phyloP scores from a whole-genome alignment of 495 filamentous ascomycete genomes.

The Penicillium simplicissimum region DNA sequence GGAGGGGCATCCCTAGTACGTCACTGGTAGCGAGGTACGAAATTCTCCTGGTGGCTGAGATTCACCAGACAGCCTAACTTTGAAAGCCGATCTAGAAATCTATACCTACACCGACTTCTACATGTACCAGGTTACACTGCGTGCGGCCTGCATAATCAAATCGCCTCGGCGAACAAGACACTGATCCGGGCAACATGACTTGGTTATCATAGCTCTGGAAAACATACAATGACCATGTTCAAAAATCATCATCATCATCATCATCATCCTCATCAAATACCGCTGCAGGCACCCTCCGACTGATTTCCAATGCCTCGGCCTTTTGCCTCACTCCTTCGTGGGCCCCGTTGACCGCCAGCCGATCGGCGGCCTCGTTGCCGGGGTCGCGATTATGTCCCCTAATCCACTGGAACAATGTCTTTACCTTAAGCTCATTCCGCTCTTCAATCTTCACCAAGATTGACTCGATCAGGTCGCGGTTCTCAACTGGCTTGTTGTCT shows the following conservation, averaged over 20 bases:
- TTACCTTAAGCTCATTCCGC: conserved; percentile 57
- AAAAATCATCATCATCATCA: conserved; percentile 39
- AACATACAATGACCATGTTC: not conserved
- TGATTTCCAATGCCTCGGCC: conserved; percentile 27
- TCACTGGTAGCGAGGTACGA: no score
- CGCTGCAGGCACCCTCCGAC: conserved; percentile 34
- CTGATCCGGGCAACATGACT: not conserved
- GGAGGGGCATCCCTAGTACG: no score
- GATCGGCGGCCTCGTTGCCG: conserved; percentile 81
- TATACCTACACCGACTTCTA: not conserved
- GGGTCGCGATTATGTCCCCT: conserved; percentile 71
- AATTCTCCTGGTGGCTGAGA: not conserved
- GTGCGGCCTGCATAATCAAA: not conserved
- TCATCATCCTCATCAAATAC: conserved; percentile 37
- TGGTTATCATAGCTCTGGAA: conserved; percentile 3
- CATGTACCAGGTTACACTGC: not conserved
- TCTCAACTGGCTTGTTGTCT: conserved; percentile 71
- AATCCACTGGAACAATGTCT: conserved; percentile 80
- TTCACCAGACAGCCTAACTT: not conserved
- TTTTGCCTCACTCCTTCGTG: conserved; percentile 40
- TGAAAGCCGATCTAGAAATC: not conserved
- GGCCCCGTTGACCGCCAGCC: conserved; percentile 67
- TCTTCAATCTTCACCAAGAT: conserved; percentile 73
- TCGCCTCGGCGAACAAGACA: not conserved
- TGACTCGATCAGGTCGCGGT: conserved; percentile 77